These are phyloP conservation scores for Gaultheria prostrata DNA, from an alignment of 148 eudicot genomes.

Conservation along the genomic window DNA sequence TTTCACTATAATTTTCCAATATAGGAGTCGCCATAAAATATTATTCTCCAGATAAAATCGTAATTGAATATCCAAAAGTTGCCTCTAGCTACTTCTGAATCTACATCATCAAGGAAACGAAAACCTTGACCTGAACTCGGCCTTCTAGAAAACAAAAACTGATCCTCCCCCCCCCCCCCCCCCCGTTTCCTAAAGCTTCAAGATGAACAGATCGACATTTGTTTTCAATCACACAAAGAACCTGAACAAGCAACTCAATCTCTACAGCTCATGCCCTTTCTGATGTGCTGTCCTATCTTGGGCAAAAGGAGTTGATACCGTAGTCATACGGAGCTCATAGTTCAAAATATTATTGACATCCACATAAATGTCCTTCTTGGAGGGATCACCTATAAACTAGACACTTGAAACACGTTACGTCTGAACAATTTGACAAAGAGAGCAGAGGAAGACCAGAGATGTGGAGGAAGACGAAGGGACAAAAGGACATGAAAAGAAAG, in stretches of 20 bases:
- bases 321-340: background rate
- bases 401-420: background rate
- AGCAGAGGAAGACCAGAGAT: background rate
- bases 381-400: conserved; percentile 10
- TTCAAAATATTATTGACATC: conserved; percentile 9
- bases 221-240: conserved; percentile 12
- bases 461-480: background rate
- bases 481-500: background rate
- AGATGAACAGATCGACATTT: background rate
- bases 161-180: background rate
- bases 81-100: background rate
- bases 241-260: conserved; percentile 2
- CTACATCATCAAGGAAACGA: background rate
- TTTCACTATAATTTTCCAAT: conserved; percentile 9
- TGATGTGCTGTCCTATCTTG: conserved; percentile 14
- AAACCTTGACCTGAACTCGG: conserved; percentile 16
- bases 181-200: conserved; percentile 2
- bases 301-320: background rate
- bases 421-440: background rate
- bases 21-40: background rate
- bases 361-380: background rate
- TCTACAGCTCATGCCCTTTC: conserved; percentile 8
- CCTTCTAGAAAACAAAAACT: conserved; percentile 10
- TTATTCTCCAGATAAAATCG: conserved; percentile 3
- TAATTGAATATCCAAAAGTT: conserved; percentile 4